Base-by-base conservation (phyloP, 495 filamentous ascomycete species). In the Talaromyces ruber region DNA sequence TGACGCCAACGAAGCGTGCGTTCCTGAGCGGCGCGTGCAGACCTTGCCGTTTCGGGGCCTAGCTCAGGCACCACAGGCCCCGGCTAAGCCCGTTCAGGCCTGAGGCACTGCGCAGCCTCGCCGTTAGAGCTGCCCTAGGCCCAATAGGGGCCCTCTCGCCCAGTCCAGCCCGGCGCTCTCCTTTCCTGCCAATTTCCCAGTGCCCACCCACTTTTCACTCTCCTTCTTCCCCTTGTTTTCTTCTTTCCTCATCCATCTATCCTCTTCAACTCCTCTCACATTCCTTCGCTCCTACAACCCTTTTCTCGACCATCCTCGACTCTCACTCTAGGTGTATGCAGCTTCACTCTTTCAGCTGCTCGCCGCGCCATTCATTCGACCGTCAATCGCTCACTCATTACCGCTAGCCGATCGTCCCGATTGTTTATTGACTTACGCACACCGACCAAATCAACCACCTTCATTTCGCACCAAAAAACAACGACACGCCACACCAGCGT, bases 311-410 rank as follows among this genome's bases (percentile, higher is more conserved):
- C 62, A 68, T 68, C 68, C 60, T 68, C 72, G 59, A 39, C 34
- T 39, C 34, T 39, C 34, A 62, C 37, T 39, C 58, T 63, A 67
- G 80, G 83, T 82, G 74, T 82, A 87, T 83, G 86, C 89, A 84
- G 86, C 89, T 93, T 92, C 90, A 91, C 83, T 93, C 90, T 82
- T 91, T 92, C 74, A 88, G 85, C 84, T 83, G 81, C 64, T 69
- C 74, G 73, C 73, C 72, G 67, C 79, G 81, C 81, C 70, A 71
- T 84, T 76, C 83, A 70, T 76, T 86, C 83, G 24, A 60, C 26
- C 59, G 43, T 21, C 58, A 22, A n/a, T n/a, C n/a, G n/a, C 24
- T 47, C 37, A 52, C 39, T 47, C 59, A 26, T 58, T 50, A 71
- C 74, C 58, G 59, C 47, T 43, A 56, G 39, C 34, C 34, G 29